Evolutionary conservation across 225 moss, liverwort and hornwort genomes (phyloP), one percentile per base, ranked within the genome.

Genomic region (Pseudisothecium myosuroides): DNA sequence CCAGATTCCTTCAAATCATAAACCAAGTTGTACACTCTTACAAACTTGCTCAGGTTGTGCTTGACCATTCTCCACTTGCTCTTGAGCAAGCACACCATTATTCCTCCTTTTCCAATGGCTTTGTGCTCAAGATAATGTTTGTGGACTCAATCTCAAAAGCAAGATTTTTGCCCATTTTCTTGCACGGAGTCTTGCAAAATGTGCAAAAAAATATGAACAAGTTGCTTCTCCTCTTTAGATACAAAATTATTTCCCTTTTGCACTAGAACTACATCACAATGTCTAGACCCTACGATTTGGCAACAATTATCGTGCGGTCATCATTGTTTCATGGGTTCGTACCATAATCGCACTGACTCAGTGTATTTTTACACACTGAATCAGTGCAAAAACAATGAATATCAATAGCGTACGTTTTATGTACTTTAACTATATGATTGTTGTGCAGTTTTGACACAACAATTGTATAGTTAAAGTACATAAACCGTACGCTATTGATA

Each of bases 21-120:
- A 43, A 27, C 5, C 5, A 72, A 43, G 10, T 27, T 27, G 5
- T 16, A 43, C 2, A 27, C 41, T 72, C 9, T 27, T 27, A 41
- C 10, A 72, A 43, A 28, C 3, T 43, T 43, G 3, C 11, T 28
- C 24, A 71, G 0, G 6, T 17, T 0, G 3, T 72, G 22, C 5
- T 72, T 28, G 5, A 28, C 43, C 27, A 72, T 43, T 15, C 24
- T 1, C 31, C 6, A 52, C 0, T 50, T 34, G 5, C 0, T 76
- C 13, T 76, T 0, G 0, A 50, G 1, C 4, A 2, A 50, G 4
- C 12, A 19, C 0, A 0, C 5, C 0, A 0, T 50, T 0, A 0
- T 34, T 50, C 21, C 2, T 76, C 18, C 4, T 5, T 76, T 34
- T 2, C 5, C 19, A 45, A 12, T 29, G 49, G 49, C 12, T 29